phyloP scores from a whole-genome alignment of 2,329 filamentous ascomycete species.

The Trichoderma sp. region DNA sequence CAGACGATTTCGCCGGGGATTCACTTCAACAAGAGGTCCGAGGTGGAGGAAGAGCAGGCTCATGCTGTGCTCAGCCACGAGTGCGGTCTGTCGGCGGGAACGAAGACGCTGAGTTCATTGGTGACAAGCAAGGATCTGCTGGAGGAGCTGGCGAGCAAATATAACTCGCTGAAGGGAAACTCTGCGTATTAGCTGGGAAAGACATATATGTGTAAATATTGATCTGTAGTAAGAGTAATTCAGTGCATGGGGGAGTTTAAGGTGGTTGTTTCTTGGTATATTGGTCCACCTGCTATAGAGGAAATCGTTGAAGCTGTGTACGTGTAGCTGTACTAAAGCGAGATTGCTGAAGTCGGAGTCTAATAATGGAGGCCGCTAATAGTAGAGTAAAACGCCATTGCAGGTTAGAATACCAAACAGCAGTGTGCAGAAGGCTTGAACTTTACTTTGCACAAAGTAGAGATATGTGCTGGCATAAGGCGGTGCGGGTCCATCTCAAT shows the following conservation, averaged over 20 bases:
- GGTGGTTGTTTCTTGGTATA: background rate
- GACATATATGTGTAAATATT: background rate
- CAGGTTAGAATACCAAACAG: background rate
- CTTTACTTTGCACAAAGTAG: background rate
- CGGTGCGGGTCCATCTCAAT: background rate
- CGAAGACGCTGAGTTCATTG: conserved; percentile 37
- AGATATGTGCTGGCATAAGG: background rate
- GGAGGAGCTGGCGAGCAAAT: conserved; percentile 33
- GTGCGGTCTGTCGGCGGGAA: conserved; percentile 39
- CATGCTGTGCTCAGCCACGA: conserved; percentile 34
- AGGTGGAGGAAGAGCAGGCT: conserved; percentile 30
- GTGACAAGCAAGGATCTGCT: conserved; percentile 35
- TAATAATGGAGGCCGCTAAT: conserved; percentile 21
- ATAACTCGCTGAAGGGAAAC: conserved; percentile 5
- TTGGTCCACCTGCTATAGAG: background rate
- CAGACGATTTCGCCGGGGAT: conserved; percentile 43
- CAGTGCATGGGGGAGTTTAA: background rate
- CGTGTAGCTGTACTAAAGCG: background rate
- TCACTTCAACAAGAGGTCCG: conserved; percentile 40
- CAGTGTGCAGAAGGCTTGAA: background rate
- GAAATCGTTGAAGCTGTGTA: background rate
- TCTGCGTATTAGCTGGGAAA: background rate
- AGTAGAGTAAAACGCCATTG: background rate
- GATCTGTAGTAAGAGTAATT: background rate
- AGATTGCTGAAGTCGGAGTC: conserved; percentile 5